Conservation (phyloP, 2,329 filamentous ascomycete genomes). For the Ophiostoma ips region DNA sequence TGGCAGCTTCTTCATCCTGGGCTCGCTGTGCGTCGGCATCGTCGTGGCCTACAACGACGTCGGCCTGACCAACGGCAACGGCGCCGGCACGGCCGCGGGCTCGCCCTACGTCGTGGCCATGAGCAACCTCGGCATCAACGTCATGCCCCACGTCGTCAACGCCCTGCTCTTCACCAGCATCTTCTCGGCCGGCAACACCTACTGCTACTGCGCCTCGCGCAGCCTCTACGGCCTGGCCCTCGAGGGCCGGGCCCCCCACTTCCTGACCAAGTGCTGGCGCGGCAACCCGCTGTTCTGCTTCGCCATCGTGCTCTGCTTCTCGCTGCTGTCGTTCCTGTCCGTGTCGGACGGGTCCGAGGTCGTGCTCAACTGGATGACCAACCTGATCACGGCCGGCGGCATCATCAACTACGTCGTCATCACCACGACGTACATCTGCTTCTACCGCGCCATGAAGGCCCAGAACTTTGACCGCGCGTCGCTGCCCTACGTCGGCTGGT, state of each 20-base stretch:
- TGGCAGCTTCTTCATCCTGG: slow-evolving; percentile 53
- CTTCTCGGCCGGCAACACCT: slow-evolving; percentile 47
- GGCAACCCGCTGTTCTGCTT: slow-evolving; percentile 30
- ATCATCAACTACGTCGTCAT: slow-evolving; percentile 31
- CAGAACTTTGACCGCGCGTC: slow-evolving; percentile 22
- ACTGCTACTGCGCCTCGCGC: slow-evolving; percentile 33
- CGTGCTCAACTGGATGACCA: slow-evolving; percentile 30
- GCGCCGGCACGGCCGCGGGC: slow-evolving; percentile 31
- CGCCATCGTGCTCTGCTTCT: slow-evolving; percentile 22
- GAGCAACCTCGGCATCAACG: slow-evolving; percentile 49
- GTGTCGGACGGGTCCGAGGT: slow-evolving; percentile 21
- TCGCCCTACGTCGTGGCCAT: slow-evolving; percentile 59
- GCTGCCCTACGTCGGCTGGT: slow-evolving; percentile 25
- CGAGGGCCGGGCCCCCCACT: slow-evolving; percentile 27
- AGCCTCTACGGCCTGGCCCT: slow-evolving; percentile 26
- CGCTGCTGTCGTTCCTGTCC: slow-evolving; percentile 27
- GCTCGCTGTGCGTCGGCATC: slow-evolving; percentile 52
- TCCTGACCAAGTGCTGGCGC: slow-evolving; percentile 21
- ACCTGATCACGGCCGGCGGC: slow-evolving; percentile 28
- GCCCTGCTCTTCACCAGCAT: slow-evolving; percentile 45
- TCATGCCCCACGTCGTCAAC: slow-evolving; percentile 54
- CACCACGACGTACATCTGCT: slow-evolving; percentile 25
- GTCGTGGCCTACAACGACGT: slow-evolving; percentile 46
- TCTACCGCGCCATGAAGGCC: slow-evolving; percentile 23
- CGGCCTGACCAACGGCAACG: slow-evolving; percentile 27